These are phyloP conservation scores for Trichoderma sp. DNA, from an alignment of 2,329 filamentous ascomycete species.

Conservation along the genomic window DNA sequence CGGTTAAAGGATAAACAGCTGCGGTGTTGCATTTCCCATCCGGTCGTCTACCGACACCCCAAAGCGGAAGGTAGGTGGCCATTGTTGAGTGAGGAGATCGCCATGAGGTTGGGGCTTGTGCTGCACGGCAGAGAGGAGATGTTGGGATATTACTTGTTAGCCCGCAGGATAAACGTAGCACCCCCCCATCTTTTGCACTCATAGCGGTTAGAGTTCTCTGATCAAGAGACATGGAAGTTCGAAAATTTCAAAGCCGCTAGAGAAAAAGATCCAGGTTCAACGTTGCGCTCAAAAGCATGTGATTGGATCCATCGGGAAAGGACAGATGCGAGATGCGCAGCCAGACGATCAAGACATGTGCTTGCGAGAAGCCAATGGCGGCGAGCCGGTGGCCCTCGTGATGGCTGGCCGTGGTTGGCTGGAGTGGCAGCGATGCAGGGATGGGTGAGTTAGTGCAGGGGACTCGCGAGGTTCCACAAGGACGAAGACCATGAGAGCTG, in stretches of 20 bases:
- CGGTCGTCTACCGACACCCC: not conserved
- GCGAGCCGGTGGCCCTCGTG: slow-evolving; percentile 16
- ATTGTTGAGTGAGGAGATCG: not conserved
- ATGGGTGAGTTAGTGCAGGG: slow-evolving; percentile 7
- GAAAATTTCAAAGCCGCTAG: not conserved
- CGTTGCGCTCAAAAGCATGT: slow-evolving; percentile 10
- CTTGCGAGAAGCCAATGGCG: slow-evolving; percentile 21
- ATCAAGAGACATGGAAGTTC: not conserved
- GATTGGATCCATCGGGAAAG: not conserved
- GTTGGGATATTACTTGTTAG: too few species aligned
- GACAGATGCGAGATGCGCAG: slow-evolving; percentile 4
- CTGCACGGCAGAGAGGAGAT: too few species aligned
- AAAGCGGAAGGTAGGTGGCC: slow-evolving; percentile 14
- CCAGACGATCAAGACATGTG: slow-evolving; percentile 18
- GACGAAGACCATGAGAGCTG: not conserved
- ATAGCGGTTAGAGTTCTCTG: too few species aligned
- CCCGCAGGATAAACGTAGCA: too few species aligned
- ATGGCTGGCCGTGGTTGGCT: slow-evolving; percentile 16
- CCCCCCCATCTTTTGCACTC: too few species aligned
- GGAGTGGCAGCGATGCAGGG: slow-evolving; percentile 23
- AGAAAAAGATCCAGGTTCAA: not conserved
- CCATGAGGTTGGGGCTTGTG: not conserved
- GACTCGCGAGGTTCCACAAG: slow-evolving; percentile 10
- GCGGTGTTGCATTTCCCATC: not conserved
- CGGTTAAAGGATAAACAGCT: slow-evolving; percentile 14